A percentile compares a stretch with the other conserved stretches of the same genome.
Conservation (phyloP, 1,139 yeast species). For the Torulaspora pretoriensis region DNA sequence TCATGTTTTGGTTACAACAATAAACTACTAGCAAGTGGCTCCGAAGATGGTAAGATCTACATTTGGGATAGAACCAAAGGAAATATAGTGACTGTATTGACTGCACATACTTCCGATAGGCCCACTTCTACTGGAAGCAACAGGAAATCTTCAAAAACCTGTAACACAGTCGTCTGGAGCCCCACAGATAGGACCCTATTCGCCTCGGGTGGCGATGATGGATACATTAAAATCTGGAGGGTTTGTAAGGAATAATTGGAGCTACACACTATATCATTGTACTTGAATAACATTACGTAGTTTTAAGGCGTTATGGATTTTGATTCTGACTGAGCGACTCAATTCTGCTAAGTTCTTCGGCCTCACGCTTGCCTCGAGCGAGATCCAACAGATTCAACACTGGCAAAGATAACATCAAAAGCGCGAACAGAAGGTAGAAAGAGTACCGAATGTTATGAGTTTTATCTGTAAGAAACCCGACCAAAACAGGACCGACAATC, state of each 20-base stretch:
- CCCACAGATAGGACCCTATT: conserved; percentile 50
- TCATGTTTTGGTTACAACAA: conserved; percentile 76
- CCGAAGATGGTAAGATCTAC: conserved; percentile 75
- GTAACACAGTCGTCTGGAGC: conserved; percentile 64
- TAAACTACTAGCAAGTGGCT: conserved; percentile 71
- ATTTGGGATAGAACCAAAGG: conserved; percentile 79
- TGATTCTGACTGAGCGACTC: conserved; percentile 2
- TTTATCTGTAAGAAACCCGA: conserved; percentile 60
- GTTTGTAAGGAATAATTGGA: conserved; percentile 29
- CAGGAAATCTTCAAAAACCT: conserved; percentile 30
- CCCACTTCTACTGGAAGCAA: conserved; percentile 15
- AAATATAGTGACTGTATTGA: conserved; percentile 55
- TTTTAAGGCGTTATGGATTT: neutral
- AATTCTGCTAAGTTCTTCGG: conserved; percentile 36
- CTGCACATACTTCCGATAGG: conserved; percentile 49
- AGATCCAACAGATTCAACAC: conserved; percentile 49
- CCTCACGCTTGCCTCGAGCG: conserved; percentile 53
- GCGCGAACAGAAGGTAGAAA: conserved; percentile 52
- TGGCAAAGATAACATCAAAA: conserved; percentile 51
- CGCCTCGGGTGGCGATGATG: conserved; percentile 87
- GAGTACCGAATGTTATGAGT: conserved; percentile 68
- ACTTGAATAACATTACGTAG: neutral
- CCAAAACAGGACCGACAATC: conserved; percentile 60
- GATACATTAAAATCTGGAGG: conserved; percentile 64
- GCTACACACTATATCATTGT: neutral